Percentiles rank a stretch among this genome's conserved stretches.
phyloP scores from a whole-genome alignment of 805 yeast species.

The Candida ponderosae region DNA sequence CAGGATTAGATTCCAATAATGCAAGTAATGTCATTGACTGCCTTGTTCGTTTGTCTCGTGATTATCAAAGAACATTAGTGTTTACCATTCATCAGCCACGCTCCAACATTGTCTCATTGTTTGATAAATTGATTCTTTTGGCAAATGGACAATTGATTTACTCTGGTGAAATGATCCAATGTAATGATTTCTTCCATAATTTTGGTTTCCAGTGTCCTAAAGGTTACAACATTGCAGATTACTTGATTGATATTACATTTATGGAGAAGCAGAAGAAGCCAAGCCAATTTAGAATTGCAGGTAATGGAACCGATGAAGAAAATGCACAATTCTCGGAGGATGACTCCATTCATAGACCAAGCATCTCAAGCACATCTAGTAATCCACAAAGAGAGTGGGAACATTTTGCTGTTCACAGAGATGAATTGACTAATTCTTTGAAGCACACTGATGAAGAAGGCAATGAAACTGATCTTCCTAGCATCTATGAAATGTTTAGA shows the following conservation, averaged over 20 bases:
- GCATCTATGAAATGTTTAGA: constrained; percentile 22
- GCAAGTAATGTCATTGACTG: constrained; percentile 88
- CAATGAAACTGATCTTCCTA: constrained; percentile 4
- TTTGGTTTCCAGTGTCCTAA: constrained; percentile 79
- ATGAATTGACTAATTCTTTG: constrained; percentile 37
- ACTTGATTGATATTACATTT: constrained; percentile 83
- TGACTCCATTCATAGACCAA: constrained; percentile 22
- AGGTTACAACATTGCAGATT: constrained; percentile 93
- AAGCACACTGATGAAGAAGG: constrained; percentile 9
- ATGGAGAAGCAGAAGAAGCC: constrained; percentile 24
- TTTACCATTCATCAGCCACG: constrained; percentile 97
- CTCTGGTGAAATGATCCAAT: constrained; percentile 75
- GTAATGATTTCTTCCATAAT: constrained; percentile 65
- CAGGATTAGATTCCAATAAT: constrained; percentile 91
- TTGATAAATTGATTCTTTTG: constrained; percentile 73
- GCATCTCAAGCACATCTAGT: constrained; percentile 23
- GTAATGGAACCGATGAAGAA: constrained; percentile 20
- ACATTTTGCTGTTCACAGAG: constrained; percentile 75
- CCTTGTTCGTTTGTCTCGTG: constrained; percentile 69
- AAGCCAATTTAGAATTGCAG: constrained; percentile 8
- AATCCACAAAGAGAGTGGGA: constrained; percentile 80
- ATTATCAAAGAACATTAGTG: constrained; percentile 78
- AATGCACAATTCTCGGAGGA: constrained; percentile 18
- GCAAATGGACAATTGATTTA: constrained; percentile 83
- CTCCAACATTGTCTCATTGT: constrained; percentile 86